Evolutionary conservation across 148 eudicot genomes (phyloP).

Genomic region (Vaccinium darrowii): DNA sequence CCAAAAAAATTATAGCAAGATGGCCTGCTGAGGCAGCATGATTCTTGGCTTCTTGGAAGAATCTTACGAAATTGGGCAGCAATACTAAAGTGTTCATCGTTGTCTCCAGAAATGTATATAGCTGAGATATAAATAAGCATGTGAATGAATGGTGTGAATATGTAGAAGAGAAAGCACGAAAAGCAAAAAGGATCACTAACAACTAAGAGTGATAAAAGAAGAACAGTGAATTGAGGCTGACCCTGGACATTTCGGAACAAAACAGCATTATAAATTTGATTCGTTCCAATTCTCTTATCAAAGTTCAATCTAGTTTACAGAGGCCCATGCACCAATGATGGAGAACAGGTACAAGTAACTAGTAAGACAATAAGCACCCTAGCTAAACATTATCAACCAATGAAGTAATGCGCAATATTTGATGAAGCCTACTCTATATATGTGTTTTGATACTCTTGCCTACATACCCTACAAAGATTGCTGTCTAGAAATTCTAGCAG

Average conservation of each 20-base stretch:
- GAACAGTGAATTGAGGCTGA: background rate
- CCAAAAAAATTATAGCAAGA: conserved; percentile 75
- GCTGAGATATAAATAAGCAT: conserved; percentile 33
- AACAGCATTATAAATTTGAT: background rate
- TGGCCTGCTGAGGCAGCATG: conserved; percentile 58
- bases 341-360: background rate
- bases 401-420: background rate
- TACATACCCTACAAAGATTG: background rate
- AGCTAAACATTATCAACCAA: background rate
- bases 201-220: background rate
- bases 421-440: background rate
- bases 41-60: conserved; percentile 54
- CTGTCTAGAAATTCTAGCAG: conserved; percentile 8
- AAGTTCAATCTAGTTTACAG: background rate
- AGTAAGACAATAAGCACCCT: background rate
- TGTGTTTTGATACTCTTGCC: background rate
- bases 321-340: background rate
- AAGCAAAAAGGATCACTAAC: background rate
- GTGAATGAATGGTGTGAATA: conserved; percentile 7
- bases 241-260: background rate
- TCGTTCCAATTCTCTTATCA: background rate
- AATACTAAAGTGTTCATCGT: conserved; percentile 63
- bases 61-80: conserved; percentile 62
- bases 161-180: background rate
- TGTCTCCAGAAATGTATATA: conserved; percentile 81